Percentiles rank a stretch among this genome's conserved stretches.
Conservation (phyloP, 192 early-diverging fungal genomes). For the Diversispora eburnea region DNA sequence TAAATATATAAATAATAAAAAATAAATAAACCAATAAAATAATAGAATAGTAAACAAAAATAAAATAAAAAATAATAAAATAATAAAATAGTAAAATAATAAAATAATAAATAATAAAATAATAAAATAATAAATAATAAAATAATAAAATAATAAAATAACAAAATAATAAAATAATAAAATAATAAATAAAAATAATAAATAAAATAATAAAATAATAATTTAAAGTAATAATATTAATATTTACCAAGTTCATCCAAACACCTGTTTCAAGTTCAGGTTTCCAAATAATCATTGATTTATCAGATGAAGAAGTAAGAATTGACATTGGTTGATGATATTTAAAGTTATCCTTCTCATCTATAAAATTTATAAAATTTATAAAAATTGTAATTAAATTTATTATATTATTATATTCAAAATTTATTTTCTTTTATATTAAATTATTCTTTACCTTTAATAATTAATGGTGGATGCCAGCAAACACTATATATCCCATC, state of each 20-base stretch:
- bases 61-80: too few relatives aligned
- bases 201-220: not conserved
- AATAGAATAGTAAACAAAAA: too few relatives aligned
- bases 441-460: constrained; percentile 27
- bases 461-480: constrained; percentile 62
- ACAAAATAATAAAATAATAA: not conserved
- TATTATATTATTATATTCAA: not conserved
- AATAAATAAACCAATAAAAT: too few relatives aligned
- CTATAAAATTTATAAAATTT: constrained; percentile 21
- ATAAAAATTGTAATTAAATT: not conserved
- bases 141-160: not conserved
- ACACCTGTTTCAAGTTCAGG: constrained; percentile 74
- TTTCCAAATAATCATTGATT: constrained; percentile 87
- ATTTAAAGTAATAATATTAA: not conserved
- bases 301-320: constrained; percentile 86
- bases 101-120: constrained; percentile 31
- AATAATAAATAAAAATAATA: constrained; percentile 27
- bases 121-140: not conserved
- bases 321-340: constrained; percentile 67
- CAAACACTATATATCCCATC: constrained; percentile 87
- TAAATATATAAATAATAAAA: too few relatives aligned
- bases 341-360: constrained; percentile 13
- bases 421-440: not conserved
- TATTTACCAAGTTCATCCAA: constrained; percentile 71
- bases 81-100: not conserved